Evolutionary conservation across 1,284 basidiomycete species (phyloP).

Genomic region (Phellopilus nigrolimitatus): DNA sequence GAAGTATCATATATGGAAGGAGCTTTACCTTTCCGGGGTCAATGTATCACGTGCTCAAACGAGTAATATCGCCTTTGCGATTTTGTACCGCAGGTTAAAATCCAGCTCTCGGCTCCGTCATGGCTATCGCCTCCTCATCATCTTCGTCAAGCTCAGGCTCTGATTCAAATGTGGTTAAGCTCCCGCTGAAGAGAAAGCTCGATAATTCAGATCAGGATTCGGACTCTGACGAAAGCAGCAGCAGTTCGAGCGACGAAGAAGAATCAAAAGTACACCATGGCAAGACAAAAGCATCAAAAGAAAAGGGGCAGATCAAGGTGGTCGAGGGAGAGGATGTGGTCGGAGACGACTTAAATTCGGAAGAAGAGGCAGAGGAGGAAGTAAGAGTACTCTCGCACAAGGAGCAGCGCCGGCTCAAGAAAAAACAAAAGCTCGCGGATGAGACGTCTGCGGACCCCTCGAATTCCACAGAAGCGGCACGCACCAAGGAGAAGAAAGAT

Average conservation of each 20-base stretch:
- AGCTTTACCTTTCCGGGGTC: no score
- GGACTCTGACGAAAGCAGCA: background rate
- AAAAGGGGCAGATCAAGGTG: background rate
- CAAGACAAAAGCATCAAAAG: background rate
- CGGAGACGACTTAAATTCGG: background rate
- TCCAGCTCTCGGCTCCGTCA: no score
- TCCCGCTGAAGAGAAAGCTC: background rate
- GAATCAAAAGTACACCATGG: background rate
- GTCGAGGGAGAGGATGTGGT: constrained; percentile 1
- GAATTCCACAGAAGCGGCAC: no score
- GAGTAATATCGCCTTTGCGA: no score
- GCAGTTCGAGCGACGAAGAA: background rate
- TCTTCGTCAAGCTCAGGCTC: background rate
- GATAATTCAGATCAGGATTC: background rate
- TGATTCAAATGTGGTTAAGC: background rate
- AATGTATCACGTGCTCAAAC: no score
- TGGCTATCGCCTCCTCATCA: background rate
- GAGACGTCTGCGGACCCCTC: background rate
- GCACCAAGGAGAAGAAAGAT: constrained; percentile 20
- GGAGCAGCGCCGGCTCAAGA: constrained; percentile 38
- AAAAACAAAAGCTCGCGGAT: constrained; percentile 15
- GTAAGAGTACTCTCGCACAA: constrained; percentile 65
- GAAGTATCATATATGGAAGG: no score
- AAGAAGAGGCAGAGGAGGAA: constrained; percentile 27
- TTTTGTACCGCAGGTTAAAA: no score